Evolutionary conservation across 768 basidiomycete genomes (phyloP), one percentile per base, ranked within the genome.

Genomic region (Rossbeevera mucosa): DNA sequence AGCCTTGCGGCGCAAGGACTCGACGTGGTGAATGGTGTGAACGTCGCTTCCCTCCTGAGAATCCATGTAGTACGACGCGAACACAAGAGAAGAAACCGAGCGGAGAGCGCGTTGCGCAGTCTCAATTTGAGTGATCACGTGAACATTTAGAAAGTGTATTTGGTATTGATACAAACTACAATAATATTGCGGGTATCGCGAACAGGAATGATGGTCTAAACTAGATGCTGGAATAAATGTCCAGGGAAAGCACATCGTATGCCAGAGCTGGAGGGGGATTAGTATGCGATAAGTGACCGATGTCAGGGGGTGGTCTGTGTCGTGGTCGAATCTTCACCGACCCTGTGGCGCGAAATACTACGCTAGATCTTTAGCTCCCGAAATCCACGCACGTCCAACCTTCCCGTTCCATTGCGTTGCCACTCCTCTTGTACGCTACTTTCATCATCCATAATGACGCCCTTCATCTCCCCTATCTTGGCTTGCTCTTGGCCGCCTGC

Each of bases 331-430:
- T 52, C 63, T 13, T 60, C 26, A 25, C 42, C n/a, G 24, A 48
- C 14, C 51, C 47, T 7, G 50, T 20, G 21, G 50, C 26, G 45
- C 30, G 20, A 28, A 46, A 41, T 40, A 47, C 44, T 40, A 47
- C 44, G 44, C 61, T 71, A 82, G 55, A 89, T 89, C 78, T 79
- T 86, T 67, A 89, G 66, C 71, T 89, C 88, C 59, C 86, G 72
- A 67, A 89, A 89, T 48, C 87, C 87, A 48, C 87, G 74, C 48
- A 89, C 86, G 65, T 89, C 87, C 53, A 89, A 66, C 61, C 86
- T 72, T 47, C 86, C 87, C 28, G 80, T 78, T 56, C 86, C 86
- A 68, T 85, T 89, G 66, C 70, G 75, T 61, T 69, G 72, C 86
- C 87, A 88, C 63, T 78, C 80, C 5, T 65, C 74, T 13, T 69